Evolutionary conservation across 805 yeast species (phyloP).

Genomic region (Spathaspora gorwiae): DNA sequence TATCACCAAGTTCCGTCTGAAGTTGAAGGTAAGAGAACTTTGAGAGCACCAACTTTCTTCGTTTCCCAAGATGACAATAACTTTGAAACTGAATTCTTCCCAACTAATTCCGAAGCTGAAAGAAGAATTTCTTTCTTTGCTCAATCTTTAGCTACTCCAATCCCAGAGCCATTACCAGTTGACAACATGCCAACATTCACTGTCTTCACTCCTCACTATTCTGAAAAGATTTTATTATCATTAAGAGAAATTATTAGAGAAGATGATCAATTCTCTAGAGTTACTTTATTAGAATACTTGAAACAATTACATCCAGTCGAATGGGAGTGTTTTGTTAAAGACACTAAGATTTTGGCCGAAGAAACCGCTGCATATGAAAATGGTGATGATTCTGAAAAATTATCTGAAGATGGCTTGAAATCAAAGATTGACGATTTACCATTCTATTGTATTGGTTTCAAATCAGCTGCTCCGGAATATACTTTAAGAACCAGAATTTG

Average conservation of each 20-base stretch:
- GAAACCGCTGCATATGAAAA: constrained; percentile 53
- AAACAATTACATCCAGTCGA: constrained; percentile 53
- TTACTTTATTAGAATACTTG: constrained; percentile 51
- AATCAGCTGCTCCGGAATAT: constrained; percentile 45
- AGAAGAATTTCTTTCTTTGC: constrained; percentile 99
- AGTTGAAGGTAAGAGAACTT: constrained; percentile 95
- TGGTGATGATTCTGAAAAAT: constrained; percentile 37
- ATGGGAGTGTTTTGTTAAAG: constrained; percentile 55
- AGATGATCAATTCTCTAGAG: constrained; percentile 57
- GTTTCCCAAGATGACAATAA: constrained; percentile 95
- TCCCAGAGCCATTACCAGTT: constrained; percentile 97
- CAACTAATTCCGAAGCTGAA: constrained; percentile 95
- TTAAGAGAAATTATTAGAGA: constrained; percentile 76
- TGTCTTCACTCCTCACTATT: constrained; percentile 81
- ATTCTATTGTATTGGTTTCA: constrained; percentile 45
- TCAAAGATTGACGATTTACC: constrained; percentile 40
- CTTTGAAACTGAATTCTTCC: constrained; percentile 95
- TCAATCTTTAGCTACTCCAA: constrained; percentile 96
- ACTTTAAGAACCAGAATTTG: constrained; percentile 44
- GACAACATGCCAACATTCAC: constrained; percentile 99
- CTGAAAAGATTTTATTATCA: constrained; percentile 74
- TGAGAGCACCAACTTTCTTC: constrained; percentile 98
- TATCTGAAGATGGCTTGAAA: constrained; percentile 29
- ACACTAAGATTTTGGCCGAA: constrained; percentile 50
- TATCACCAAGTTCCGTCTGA: constrained; percentile 99